phyloP scores from a whole-genome alignment of 2,329 filamentous ascomycete species.

The Mycosphaerella sp. region DNA sequence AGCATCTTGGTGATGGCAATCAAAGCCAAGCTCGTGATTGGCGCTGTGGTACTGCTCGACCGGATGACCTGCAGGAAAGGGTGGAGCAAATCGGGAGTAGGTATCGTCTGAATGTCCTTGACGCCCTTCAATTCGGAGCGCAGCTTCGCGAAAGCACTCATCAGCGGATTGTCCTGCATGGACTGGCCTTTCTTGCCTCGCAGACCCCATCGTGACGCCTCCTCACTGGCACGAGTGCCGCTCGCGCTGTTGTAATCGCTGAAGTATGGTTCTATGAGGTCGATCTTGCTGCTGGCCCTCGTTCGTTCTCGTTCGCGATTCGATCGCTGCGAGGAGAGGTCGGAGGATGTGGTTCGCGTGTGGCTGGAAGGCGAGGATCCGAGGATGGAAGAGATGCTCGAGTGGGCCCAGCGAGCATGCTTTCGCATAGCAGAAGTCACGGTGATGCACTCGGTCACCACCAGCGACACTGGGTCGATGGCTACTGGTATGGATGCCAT shows the following conservation, averaged over 20 bases:
- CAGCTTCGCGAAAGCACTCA: constrained; percentile 86
- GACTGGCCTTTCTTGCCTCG: constrained; percentile 94
- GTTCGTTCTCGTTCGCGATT: constrained; percentile 31
- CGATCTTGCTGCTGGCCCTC: constrained; percentile 30
- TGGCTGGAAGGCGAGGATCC: constrained; percentile 41
- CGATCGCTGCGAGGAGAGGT: constrained; percentile 11
- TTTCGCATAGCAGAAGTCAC: constrained; percentile 98
- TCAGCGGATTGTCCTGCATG: constrained; percentile 94
- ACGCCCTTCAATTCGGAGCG: constrained; percentile 80
- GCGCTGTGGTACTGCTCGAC: constrained; percentile 89
- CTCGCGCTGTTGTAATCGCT: constrained; percentile 5
- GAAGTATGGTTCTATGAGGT: constrained; percentile 24
- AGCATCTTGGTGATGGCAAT: constrained; percentile 95
- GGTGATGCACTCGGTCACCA: constrained; percentile 97
- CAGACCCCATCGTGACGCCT: constrained; percentile 80
- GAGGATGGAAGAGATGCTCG: constrained; percentile 90
- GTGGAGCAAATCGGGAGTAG: constrained; percentile 80
- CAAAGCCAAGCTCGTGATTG: constrained; percentile 90
- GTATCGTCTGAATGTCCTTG: constrained; percentile 81
- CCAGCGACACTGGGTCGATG: constrained; percentile 49
- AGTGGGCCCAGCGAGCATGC: constrained; percentile 91
- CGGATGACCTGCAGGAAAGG: constrained; percentile 96
- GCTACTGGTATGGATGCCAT: constrained; percentile 27
- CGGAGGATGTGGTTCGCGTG: constrained; percentile 14
- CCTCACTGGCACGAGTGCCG: constrained; percentile 15